A percentile compares a stretch with the other conserved stretches of the same genome.
Evolutionary conservation across 2,329 filamentous ascomycete genomes (phyloP).

Genomic region (Pseudocercospora musae): DNA sequence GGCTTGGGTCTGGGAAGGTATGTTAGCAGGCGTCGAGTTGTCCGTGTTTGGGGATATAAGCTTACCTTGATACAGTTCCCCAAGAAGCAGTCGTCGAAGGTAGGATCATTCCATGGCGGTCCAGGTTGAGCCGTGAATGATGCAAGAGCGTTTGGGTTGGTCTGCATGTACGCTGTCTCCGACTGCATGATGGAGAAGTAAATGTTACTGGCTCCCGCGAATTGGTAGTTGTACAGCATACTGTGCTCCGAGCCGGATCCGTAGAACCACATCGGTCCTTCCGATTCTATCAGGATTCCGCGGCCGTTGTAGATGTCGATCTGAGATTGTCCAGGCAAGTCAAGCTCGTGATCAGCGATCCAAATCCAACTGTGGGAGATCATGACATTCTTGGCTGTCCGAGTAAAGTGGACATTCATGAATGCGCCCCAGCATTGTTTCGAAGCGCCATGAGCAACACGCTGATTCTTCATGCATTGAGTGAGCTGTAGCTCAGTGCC

Average conservation of each 20-base stretch:
- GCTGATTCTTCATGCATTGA: constrained; percentile 72
- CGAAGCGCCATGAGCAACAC: constrained; percentile 45
- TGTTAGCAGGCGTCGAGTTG: neutral
- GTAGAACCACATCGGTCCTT: constrained; percentile 51
- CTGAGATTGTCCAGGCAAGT: constrained; percentile 66
- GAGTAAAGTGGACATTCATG: constrained; percentile 48
- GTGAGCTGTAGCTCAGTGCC: constrained; percentile 67
- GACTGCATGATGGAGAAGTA: constrained; percentile 84
- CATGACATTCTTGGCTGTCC: constrained; percentile 64
- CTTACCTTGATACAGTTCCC: constrained; percentile 56
- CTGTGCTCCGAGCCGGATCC: constrained; percentile 65
- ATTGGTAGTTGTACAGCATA: constrained; percentile 74
- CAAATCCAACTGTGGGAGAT: constrained; percentile 85
- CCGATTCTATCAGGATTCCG: constrained; percentile 68
- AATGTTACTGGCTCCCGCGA: constrained; percentile 71
- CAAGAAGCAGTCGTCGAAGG: constrained; percentile 60
- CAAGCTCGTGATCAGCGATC: constrained; percentile 88
- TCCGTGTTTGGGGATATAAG: neutral
- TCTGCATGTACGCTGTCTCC: constrained; percentile 83
- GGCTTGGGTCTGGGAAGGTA: constrained; percentile 58
- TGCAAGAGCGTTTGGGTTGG: constrained; percentile 69
- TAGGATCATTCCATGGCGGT: constrained; percentile 58
- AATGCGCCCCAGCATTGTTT: constrained; percentile 69
- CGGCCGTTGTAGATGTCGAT: constrained; percentile 84
- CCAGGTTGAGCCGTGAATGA: constrained; percentile 60